phyloP scores from a whole-genome alignment of 2,329 filamentous ascomycete genomes.

The Clonostachys rosea region DNA sequence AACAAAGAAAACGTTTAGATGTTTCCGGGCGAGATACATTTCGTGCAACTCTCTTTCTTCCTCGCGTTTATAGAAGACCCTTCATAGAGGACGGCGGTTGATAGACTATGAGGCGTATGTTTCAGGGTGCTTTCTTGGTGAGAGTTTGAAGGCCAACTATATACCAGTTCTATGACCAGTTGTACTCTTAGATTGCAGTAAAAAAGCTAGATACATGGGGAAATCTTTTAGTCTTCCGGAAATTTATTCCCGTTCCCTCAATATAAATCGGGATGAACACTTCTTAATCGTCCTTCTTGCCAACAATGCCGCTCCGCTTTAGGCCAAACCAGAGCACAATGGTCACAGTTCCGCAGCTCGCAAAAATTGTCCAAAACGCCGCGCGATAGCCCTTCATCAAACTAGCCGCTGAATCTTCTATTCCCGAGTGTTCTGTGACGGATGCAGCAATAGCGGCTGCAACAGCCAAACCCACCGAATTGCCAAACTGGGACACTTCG shows the following conservation, averaged over 20 bases:
- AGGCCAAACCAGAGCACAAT: conserved; percentile 28
- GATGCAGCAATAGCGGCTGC: conserved; percentile 41
- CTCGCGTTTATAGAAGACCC: too few species aligned
- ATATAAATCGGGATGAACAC: too few species aligned
- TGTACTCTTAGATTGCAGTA: not conserved
- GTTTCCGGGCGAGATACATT: too few species aligned
- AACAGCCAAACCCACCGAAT: conserved; percentile 44
- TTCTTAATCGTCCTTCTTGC: conserved; percentile 32
- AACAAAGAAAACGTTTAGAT: not conserved
- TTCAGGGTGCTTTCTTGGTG: too few species aligned
- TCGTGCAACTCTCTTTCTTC: too few species aligned
- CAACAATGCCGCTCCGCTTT: conserved; percentile 39
- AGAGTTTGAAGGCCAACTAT: not conserved
- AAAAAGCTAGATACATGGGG: too few species aligned
- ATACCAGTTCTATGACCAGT: not conserved
- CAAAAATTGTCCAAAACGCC: conserved; percentile 49
- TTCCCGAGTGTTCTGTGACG: conserved; percentile 31
- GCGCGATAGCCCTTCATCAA: conserved; percentile 47
- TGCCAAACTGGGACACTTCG: conserved; percentile 52
- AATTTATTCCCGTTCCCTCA: too few species aligned
- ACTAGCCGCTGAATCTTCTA: conserved; percentile 15
- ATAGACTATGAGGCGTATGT: too few species aligned
- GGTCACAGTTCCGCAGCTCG: conserved; percentile 20
- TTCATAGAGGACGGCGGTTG: too few species aligned
- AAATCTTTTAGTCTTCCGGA: too few species aligned